phyloP scores from a whole-genome alignment of 352 stramenopile species.

The Pythium folliculosum region DNA sequence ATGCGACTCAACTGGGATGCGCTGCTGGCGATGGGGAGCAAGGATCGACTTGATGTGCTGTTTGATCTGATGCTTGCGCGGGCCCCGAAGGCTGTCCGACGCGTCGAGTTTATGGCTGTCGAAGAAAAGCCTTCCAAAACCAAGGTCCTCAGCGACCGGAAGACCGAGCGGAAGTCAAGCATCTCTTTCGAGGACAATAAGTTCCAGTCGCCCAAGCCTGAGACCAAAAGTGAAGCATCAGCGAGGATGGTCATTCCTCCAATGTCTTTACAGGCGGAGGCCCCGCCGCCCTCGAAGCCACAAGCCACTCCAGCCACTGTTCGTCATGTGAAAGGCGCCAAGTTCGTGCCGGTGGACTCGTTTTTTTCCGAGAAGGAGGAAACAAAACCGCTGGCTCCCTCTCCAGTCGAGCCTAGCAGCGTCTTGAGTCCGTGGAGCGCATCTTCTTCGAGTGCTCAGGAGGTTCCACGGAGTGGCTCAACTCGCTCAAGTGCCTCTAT shows the following conservation, averaged over 20 bases:
- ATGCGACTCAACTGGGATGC: slow-evolving; percentile 77
- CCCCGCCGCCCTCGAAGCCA: background rate
- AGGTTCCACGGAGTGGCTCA: background rate
- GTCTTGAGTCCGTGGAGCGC: slow-evolving; percentile 29
- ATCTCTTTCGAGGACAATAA: slow-evolving; percentile 14
- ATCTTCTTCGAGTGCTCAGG: background rate
- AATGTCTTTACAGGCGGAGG: background rate
- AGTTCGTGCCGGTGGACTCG: slow-evolving; percentile 59
- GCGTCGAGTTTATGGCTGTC: slow-evolving; percentile 2
- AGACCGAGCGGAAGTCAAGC: slow-evolving; percentile 20
- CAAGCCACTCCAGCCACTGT: slow-evolving; percentile 4
- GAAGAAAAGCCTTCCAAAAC: slow-evolving; percentile 15
- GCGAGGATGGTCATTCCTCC: background rate
- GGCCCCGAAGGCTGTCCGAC: slow-evolving; percentile 6
- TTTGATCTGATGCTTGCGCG: slow-evolving; percentile 66
- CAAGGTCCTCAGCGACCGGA: background rate
- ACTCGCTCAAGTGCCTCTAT: background rate
- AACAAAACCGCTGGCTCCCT: slow-evolving; percentile 11
- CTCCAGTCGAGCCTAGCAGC: background rate
- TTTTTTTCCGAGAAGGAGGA: slow-evolving; percentile 42
- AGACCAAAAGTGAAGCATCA: background rate
- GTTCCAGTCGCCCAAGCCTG: background rate
- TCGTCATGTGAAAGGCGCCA: slow-evolving; percentile 37
- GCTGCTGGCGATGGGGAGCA: slow-evolving; percentile 59
- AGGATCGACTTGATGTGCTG: slow-evolving; percentile 59